Conservation (phyloP, 495 filamentous ascomycete species). For the Trichoderma parareesei region DNA sequence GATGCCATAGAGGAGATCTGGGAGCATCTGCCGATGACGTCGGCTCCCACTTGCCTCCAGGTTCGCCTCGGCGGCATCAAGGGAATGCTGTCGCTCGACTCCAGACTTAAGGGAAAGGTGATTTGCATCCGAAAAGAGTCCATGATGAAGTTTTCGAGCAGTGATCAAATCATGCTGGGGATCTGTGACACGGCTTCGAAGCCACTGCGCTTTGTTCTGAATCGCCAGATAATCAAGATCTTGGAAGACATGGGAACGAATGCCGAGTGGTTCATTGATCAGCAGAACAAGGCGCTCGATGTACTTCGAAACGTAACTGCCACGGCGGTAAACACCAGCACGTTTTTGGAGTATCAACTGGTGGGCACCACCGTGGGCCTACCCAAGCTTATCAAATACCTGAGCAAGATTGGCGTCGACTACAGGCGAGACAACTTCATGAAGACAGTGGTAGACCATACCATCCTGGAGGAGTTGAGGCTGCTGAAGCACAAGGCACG, state of each 20-base stretch:
- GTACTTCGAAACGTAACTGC: conserved; percentile 48
- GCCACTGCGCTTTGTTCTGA: conserved; percentile 61
- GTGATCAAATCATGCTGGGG: conserved; percentile 49
- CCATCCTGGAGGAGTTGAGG: conserved; percentile 55
- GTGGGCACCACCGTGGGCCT: conserved; percentile 48
- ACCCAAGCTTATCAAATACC: conserved; percentile 47
- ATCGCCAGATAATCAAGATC: conserved; percentile 74
- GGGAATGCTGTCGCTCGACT: conserved; percentile 64
- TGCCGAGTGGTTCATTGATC: conserved; percentile 46
- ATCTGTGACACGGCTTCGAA: conserved; percentile 62
- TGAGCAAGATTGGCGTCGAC: conserved; percentile 44
- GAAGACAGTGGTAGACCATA: conserved; percentile 52
- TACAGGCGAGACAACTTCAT: conserved; percentile 62
- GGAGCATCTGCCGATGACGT: conserved; percentile 31
- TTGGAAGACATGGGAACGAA: conserved; percentile 61
- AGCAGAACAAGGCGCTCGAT: conserved; percentile 50
- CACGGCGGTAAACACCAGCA: conserved; percentile 47
- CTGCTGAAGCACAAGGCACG: conserved; percentile 68
- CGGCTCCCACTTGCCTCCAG: conserved; percentile 57
- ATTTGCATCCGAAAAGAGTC: conserved; percentile 52
- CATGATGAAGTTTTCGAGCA: conserved; percentile 73
- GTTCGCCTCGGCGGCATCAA: conserved; percentile 65
- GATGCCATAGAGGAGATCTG: conserved; percentile 47
- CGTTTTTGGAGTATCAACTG: conserved; percentile 49
- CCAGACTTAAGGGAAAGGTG: conserved; percentile 40